Percentiles rank a stretch among this genome's conserved stretches.
Conservation (phyloP, 31 red algal species). For the Odonthalia washingtoniensis region DNA sequence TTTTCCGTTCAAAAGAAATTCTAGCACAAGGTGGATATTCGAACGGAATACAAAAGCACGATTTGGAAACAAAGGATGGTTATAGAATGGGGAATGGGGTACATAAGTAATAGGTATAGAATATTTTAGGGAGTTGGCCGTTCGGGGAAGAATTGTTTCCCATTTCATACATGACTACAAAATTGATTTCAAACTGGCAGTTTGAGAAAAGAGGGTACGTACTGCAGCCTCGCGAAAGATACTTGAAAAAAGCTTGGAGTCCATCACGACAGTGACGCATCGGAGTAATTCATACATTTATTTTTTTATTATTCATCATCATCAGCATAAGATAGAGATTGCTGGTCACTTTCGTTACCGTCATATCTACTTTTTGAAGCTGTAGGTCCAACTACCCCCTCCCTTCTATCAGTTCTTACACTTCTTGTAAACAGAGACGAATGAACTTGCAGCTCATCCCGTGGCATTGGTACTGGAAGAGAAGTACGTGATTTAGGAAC, state of each 20-base stretch:
- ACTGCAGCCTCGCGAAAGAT: too few relatives aligned
- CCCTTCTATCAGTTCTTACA: not conserved
- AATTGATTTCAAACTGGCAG: conserved; percentile 40
- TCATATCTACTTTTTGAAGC: too few relatives aligned
- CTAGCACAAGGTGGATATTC: conserved; percentile 27
- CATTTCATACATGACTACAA: conserved; percentile 32
- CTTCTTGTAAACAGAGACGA: not conserved
- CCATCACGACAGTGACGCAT: not conserved
- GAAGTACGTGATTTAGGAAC: not conserved
- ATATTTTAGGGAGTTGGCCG: conserved; percentile 60
- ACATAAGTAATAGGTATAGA: conserved; percentile 46
- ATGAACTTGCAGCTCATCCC: not conserved
- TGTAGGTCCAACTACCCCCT: not conserved
- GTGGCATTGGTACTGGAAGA: not conserved
- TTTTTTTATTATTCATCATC: not conserved
- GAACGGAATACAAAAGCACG: conserved; percentile 1
- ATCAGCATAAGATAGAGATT: not conserved
- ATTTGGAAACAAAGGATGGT: conserved; percentile 53
- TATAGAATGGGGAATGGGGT: conserved; percentile 61
- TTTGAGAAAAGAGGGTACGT: conserved; percentile 35
- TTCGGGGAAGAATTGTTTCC: conserved; percentile 45
- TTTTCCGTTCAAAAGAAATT: conserved; percentile 34
- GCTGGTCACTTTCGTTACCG: too few relatives aligned
- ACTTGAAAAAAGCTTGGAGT: not conserved
- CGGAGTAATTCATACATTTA: not conserved